These are phyloP conservation scores for Xylariaceae sp. DNA, from an alignment of 2,329 filamentous ascomycete species.

Conservation along the genomic window DNA sequence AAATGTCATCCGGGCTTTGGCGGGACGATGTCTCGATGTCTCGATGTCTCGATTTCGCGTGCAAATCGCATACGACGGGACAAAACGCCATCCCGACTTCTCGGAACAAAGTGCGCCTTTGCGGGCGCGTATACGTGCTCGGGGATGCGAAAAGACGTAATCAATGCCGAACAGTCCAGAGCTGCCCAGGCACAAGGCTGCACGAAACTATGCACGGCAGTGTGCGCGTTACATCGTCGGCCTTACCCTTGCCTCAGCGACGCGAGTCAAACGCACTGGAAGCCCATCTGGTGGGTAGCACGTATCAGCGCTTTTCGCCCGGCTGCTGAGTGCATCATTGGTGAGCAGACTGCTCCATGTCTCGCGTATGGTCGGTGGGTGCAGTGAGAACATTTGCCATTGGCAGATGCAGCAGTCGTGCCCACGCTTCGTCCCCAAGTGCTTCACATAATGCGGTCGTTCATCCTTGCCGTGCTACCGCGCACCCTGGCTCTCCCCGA, in stretches of 20 bases:
- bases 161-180: constrained; percentile 4
- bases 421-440: constrained; percentile 16
- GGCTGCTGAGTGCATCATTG: constrained; percentile 1
- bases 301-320: constrained; percentile 6
- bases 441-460: neutral
- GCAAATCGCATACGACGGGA: no score
- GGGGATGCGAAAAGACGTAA: no score
- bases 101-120: no score
- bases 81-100: no score
- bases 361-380: constrained; percentile 12
- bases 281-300: neutral
- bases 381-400: constrained; percentile 28
- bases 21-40: no score
- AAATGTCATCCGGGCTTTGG: no score
- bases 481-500: neutral
- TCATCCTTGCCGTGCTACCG: neutral
- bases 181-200: constrained; percentile 21
- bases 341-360: constrained; percentile 8
- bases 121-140: no score
- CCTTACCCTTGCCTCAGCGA: constrained; percentile 9
- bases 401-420: constrained; percentile 23
- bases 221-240: constrained; percentile 17
- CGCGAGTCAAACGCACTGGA: constrained; percentile 24
- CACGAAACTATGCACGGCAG: constrained; percentile 29
- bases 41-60: no score